These are phyloP conservation scores for Yamadazyma dendronema DNA, from an alignment of 1,139 yeast species.

Conservation along the genomic window DNA sequence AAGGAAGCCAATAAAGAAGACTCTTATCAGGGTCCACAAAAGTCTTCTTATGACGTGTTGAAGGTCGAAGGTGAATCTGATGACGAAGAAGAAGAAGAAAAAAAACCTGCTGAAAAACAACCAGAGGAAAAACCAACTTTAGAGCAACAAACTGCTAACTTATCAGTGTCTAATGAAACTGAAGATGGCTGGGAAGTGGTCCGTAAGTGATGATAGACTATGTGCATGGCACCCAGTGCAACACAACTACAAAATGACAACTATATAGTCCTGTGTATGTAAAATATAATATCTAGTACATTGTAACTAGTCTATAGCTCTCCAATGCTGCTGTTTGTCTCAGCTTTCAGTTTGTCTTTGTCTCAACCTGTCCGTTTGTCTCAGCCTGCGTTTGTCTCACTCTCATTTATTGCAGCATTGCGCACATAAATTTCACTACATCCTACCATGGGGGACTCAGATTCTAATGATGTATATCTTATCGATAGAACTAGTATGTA, in stretches of 20 bases:
- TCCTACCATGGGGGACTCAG: neutral
- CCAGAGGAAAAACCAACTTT: constrained; percentile 17
- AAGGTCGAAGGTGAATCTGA: constrained; percentile 57
- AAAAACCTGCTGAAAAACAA: constrained; percentile 18
- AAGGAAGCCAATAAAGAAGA: constrained; percentile 9
- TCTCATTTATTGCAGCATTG: no score
- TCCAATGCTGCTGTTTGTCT: no score
- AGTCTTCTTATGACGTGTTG: constrained; percentile 66
- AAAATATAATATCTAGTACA: constrained; percentile 1
- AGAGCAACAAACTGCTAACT: constrained; percentile 44
- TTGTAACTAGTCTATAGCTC: no score
- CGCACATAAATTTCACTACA: no score
- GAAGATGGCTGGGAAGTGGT: constrained; percentile 58
- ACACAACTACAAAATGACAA: no score
- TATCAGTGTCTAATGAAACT: constrained; percentile 35
- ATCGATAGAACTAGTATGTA: constrained; percentile 14
- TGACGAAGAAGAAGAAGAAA: constrained; percentile 41
- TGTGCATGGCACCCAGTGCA: neutral
- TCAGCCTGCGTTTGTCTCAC: no score
- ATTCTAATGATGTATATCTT: constrained; percentile 9
- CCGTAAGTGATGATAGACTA: constrained; percentile 32
- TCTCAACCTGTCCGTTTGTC: no score
- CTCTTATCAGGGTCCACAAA: constrained; percentile 40
- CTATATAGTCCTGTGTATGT: constrained; percentile 2
- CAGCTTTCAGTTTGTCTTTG: no score